Evolutionary conservation across 1,139 yeast species (phyloP).

Genomic region (Scheffersomyces cryptocercus): DNA sequence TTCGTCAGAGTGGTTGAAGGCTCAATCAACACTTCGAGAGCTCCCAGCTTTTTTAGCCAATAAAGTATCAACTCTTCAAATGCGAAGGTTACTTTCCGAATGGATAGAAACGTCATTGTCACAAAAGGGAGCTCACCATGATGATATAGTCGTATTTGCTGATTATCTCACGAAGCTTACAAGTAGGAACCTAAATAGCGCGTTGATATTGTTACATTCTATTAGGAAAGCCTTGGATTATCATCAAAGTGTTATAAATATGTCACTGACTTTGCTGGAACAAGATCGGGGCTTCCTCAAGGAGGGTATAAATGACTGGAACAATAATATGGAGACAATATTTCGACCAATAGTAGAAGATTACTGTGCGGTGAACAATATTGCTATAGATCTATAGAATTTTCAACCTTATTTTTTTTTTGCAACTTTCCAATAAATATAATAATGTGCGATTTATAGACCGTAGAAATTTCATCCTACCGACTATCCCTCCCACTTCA

Average conservation of each 20-base stretch:
- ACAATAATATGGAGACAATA: conserved; percentile 9
- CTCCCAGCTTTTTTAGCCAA: conserved; percentile 40
- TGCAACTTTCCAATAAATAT: neutral
- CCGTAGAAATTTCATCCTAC: no score
- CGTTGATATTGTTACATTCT: conserved; percentile 21
- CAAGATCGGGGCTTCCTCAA: conserved; percentile 8
- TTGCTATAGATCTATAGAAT: conserved; percentile 1
- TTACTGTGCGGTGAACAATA: conserved; percentile 2
- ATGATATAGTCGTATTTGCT: conserved; percentile 48
- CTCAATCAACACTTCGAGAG: conserved; percentile 20
- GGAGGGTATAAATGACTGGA: conserved; percentile 28
- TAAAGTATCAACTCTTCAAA: conserved; percentile 27
- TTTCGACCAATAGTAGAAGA: conserved; percentile 7
- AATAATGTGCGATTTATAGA: no score
- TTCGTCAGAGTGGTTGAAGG: conserved; percentile 26
- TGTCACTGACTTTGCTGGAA: neutral
- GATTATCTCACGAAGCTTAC: conserved; percentile 24
- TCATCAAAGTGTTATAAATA: conserved; percentile 13
- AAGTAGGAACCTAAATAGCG: conserved; percentile 18
- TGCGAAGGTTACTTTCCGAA: conserved; percentile 34
- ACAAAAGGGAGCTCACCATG: conserved; percentile 59
- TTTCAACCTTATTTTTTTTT: neutral
- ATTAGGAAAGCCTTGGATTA: conserved; percentile 17
- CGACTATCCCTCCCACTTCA: no score
- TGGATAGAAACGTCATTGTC: conserved; percentile 52